These are phyloP conservation scores for Strobilomyces dryophilus DNA, from an alignment of 768 basidiomycete species.

Conservation along the genomic window DNA sequence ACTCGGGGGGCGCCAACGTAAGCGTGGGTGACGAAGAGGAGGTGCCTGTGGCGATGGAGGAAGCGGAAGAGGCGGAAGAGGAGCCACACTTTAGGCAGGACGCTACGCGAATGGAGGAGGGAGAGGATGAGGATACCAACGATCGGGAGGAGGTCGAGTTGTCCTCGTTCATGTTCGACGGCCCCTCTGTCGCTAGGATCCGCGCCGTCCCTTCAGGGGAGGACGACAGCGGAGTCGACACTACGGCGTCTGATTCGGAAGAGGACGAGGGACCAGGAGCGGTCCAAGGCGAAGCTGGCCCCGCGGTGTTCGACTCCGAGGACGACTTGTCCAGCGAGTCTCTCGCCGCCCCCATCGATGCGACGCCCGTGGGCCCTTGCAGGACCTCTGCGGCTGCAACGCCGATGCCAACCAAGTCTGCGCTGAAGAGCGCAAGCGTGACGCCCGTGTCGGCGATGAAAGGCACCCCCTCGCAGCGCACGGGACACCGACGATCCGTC, in stretches of 20 bases:
- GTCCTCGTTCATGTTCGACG: slow-evolving; percentile 72
- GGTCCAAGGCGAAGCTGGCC: slow-evolving; percentile 7
- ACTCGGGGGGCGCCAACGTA: slow-evolving; percentile 29
- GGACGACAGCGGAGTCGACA: slow-evolving; percentile 35
- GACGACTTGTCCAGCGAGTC: slow-evolving; percentile 33
- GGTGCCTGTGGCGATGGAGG: not conserved
- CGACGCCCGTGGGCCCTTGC: slow-evolving; percentile 21
- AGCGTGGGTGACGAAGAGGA: not conserved
- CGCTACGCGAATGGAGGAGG: slow-evolving; percentile 43
- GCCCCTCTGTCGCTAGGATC: slow-evolving; percentile 47
- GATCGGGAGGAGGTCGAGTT: slow-evolving; percentile 67
- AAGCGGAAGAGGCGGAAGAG: slow-evolving; percentile 12
- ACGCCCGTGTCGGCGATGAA: slow-evolving; percentile 62
- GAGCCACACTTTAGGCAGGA: slow-evolving; percentile 17
- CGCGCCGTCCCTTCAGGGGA: slow-evolving; percentile 42
- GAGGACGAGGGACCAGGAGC: slow-evolving; percentile 17
- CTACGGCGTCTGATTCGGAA: slow-evolving; percentile 38
- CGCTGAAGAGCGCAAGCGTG: slow-evolving; percentile 39
- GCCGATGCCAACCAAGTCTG: slow-evolving; percentile 37
- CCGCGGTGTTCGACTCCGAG: slow-evolving; percentile 29
- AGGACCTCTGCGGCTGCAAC: slow-evolving; percentile 11
- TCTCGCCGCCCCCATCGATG: slow-evolving; percentile 4
- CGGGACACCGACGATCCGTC: slow-evolving; percentile 73
- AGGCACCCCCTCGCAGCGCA: slow-evolving; percentile 51
- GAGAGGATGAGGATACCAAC: slow-evolving; percentile 41